Evolutionary conservation across 1,284 basidiomycete species (phyloP).

Genomic region (Cutaneotrichosporon arboriforme): DNA sequence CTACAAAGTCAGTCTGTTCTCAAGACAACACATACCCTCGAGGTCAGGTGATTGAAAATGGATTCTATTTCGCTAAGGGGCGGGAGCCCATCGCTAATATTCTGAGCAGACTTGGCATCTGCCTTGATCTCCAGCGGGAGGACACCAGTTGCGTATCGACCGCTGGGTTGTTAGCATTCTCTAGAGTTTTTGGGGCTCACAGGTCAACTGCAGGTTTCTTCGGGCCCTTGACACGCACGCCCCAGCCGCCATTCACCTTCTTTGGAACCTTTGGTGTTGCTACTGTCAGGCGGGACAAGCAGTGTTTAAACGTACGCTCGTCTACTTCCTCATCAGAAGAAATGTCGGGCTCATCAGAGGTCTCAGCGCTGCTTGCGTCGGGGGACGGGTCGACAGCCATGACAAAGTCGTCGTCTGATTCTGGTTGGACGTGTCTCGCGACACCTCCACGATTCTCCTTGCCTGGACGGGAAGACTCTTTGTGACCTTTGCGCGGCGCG

Average conservation of each 20-base stretch:
- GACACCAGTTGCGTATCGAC: constrained; percentile 26
- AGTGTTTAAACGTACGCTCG: background rate
- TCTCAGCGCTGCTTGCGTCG: constrained; percentile 8
- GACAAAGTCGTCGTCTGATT: background rate
- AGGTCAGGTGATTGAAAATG: constrained; percentile 74
- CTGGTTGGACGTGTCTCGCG: background rate
- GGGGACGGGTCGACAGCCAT: background rate
- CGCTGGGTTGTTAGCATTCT: constrained; percentile 13
- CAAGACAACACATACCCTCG: constrained; percentile 19
- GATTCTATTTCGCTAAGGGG: constrained; percentile 74
- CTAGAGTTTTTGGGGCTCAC: constrained; percentile 22
- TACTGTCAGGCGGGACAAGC: background rate
- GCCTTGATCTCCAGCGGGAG: constrained; percentile 20
- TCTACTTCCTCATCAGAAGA: constrained; percentile 24
- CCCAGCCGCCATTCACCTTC: constrained; percentile 31
- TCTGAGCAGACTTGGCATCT: constrained; percentile 17
- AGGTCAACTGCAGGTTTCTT: constrained; percentile 31
- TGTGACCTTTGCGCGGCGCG: background rate
- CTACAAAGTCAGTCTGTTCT: background rate
- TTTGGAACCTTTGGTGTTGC: constrained; percentile 7
- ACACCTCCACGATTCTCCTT: constrained; percentile 3
- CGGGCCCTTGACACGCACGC: constrained; percentile 18
- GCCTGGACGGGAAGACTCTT: background rate
- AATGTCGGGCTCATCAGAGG: constrained; percentile 8
- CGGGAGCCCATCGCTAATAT: constrained; percentile 52